A percentile compares a stretch with the other conserved stretches of the same genome.
These are phyloP conservation scores for Eucalyptus coolabah DNA, from an alignment of 345 rosid genomes.

Conservation along the genomic window DNA sequence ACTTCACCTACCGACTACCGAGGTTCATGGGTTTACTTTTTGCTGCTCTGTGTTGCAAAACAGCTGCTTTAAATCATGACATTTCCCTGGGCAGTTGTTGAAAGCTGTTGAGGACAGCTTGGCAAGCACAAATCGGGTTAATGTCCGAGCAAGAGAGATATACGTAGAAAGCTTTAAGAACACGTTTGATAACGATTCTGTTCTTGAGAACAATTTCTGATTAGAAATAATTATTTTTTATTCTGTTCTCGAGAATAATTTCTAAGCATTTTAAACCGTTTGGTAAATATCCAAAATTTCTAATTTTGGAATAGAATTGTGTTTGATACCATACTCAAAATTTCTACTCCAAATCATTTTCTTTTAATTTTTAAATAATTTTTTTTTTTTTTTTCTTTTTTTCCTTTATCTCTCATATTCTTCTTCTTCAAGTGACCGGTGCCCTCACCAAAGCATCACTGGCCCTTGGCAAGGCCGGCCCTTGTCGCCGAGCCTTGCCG, in stretches of 20 bases:
- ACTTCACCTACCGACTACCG: background rate
- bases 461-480: fast-evolving
- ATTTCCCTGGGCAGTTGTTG: too few relatives aligned
- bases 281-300: fast-evolving
- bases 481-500: fast-evolving
- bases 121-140: too few relatives aligned
- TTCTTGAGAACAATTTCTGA: fast-evolving
- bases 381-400: too few relatives aligned
- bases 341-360: too few relatives aligned
- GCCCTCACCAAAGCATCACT: fast-evolving
- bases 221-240: too few relatives aligned
- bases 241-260: fast-evolving
- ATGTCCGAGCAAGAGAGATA: too few relatives aligned
- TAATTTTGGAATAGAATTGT: fast-evolving
- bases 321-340: fast-evolving
- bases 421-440: fast-evolving
- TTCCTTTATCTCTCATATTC: too few relatives aligned
- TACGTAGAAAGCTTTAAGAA: fast-evolving
- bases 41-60: too few relatives aligned
- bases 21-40: background rate
- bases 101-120: too few relatives aligned
- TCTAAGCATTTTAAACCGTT: fast-evolving
- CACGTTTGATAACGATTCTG: fast-evolving
- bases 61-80: too few relatives aligned
- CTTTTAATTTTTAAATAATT: too few relatives aligned